These are phyloP conservation scores for Physaria fendleri DNA, from an alignment of 345 rosid species.

Conservation along the genomic window DNA sequence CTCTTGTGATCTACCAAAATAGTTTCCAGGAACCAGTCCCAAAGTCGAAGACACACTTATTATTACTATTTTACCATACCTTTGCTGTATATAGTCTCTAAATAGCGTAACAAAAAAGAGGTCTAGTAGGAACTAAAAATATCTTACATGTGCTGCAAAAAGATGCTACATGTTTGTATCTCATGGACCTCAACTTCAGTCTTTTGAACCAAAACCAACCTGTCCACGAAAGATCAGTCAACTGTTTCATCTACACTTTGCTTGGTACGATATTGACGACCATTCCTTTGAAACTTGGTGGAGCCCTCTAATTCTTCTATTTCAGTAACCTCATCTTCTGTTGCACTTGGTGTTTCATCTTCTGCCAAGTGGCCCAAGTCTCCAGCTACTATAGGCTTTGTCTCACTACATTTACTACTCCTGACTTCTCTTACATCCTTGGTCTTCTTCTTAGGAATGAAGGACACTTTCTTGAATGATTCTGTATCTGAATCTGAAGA, in stretches of 20 bases:
- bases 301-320: constrained; percentile 20
- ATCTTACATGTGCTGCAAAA: constrained; percentile 5
- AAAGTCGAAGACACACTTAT: not conserved
- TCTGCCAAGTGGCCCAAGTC: constrained; percentile 28
- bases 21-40: too few relatives aligned
- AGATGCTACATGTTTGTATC: not conserved
- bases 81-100: not conserved
- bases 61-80: not conserved
- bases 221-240: constrained; percentile 19
- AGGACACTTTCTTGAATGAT: constrained; percentile 33
- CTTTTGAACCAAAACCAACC: not conserved
- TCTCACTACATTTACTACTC: constrained; percentile 12
- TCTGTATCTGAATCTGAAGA: constrained; percentile 25
- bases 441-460: constrained; percentile 44
- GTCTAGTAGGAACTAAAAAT: not conserved
- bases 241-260: constrained; percentile 35
- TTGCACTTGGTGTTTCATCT: constrained; percentile 19
- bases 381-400: constrained; percentile 36
- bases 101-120: not conserved
- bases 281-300: constrained; percentile 20
- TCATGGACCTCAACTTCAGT: not conserved
- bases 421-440: constrained; percentile 14
- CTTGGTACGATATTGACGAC: constrained; percentile 42
- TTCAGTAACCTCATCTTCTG: constrained; percentile 27
- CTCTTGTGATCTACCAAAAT: not conserved